phyloP scores from a whole-genome alignment of 1,284 basidiomycete genomes.

The Entoloma clypeatum region DNA sequence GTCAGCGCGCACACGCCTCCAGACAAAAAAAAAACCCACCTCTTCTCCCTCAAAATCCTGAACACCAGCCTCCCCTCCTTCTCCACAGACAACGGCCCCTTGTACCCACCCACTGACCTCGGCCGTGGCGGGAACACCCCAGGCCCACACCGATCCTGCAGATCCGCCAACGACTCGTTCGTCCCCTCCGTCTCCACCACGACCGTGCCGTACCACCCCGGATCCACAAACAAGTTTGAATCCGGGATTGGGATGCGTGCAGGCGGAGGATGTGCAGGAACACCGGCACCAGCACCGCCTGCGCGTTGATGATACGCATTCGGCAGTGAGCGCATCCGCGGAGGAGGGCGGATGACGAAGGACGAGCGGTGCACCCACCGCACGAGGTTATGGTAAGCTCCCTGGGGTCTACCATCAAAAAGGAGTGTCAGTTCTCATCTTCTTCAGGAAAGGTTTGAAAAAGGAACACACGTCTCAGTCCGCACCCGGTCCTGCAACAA shows the following conservation, averaged over 20 bases:
- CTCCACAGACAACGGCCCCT: conserved; percentile 33
- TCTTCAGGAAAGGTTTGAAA: neutral
- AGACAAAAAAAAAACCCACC: conserved; percentile 41
- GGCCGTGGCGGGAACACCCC: conserved; percentile 61
- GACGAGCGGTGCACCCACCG: conserved; percentile 78
- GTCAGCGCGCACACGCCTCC: conserved; percentile 1
- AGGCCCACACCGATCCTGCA: conserved; percentile 66
- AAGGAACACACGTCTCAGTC: conserved; percentile 66
- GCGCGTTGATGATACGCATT: conserved; percentile 23
- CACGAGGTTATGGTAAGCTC: conserved; percentile 71
- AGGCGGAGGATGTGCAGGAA: conserved; percentile 13
- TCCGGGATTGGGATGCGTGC: conserved; percentile 50
- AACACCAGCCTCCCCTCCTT: conserved; percentile 57
- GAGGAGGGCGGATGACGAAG: conserved; percentile 58
- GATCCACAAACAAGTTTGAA: conserved; percentile 56
- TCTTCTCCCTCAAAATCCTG: conserved; percentile 69
- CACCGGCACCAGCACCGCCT: conserved; percentile 16
- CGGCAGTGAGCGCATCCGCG: no score
- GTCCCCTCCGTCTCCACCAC: conserved; percentile 81
- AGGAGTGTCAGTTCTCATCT: conserved; percentile 1
- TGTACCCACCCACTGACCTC: conserved; percentile 25
- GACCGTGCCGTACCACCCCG: conserved; percentile 75
- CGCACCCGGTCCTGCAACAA: conserved; percentile 72
- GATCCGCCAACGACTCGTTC: conserved; percentile 74
- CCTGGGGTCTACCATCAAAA: conserved; percentile 56